Evolutionary conservation across 331 rosid genomes (phyloP).

Genomic region (Phaseolus coccineus): DNA sequence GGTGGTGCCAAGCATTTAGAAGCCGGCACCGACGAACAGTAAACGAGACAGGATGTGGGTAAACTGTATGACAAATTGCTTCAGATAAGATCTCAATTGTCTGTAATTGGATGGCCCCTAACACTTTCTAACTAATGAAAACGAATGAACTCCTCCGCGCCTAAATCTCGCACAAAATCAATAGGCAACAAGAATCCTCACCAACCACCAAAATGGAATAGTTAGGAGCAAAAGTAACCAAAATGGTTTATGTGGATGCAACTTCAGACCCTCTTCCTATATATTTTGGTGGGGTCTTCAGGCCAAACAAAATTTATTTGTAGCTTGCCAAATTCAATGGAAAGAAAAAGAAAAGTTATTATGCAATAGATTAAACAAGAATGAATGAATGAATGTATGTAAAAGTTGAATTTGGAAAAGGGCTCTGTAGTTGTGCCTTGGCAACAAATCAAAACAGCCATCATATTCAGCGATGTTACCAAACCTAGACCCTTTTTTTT

Average conservation of each 20-base stretch:
- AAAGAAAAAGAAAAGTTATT: neutral
- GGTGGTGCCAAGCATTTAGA: conserved; percentile 43
- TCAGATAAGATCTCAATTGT: conserved; percentile 31
- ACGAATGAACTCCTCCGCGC: conserved; percentile 20
- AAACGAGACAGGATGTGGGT: conserved; percentile 44
- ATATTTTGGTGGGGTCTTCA: conserved; percentile 51
- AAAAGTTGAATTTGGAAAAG: conserved; percentile 42
- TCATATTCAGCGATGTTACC: conserved; percentile 43
- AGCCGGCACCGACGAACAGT: conserved; percentile 69
- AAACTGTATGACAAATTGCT: conserved; percentile 50
- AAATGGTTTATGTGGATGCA: conserved; percentile 26
- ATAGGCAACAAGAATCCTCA: conserved; percentile 26
- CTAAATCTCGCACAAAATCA: conserved; percentile 39
- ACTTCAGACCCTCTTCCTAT: conserved; percentile 45
- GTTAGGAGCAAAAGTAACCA: conserved; percentile 10
- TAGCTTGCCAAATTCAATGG: conserved; percentile 39
- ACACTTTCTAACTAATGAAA: conserved; percentile 7
- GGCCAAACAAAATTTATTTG: conserved; percentile 43
- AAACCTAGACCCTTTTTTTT: conserved; percentile 21
- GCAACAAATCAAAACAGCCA: conserved; percentile 44
- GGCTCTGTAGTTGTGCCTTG: conserved; percentile 24
- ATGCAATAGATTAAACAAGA: neutral
- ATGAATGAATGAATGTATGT: neutral
- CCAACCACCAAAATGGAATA: conserved; percentile 49
- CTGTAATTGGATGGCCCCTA: conserved; percentile 42